Evolutionary conservation across 768 basidiomycete species (phyloP).

Genomic region (Leccinum ochraceum): DNA sequence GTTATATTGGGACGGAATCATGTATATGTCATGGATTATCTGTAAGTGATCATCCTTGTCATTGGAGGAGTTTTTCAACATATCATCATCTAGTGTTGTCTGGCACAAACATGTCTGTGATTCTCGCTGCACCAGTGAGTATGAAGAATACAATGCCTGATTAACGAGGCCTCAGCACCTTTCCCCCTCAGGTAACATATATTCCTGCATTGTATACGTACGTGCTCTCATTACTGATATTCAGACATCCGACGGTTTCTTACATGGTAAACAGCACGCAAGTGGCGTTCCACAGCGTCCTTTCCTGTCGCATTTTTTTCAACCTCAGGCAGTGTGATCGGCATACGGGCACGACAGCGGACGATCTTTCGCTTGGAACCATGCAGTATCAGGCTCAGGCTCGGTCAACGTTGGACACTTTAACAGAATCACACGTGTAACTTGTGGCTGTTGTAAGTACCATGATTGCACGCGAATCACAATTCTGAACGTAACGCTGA

Average conservation of each 20-base stretch:
- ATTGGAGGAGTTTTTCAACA: too few species aligned
- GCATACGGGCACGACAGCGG: neutral
- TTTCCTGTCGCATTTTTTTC: too few species aligned
- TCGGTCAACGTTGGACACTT: neutral
- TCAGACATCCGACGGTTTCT: too few species aligned
- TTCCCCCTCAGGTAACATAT: slow-evolving; percentile 12
- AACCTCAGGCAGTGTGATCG: slow-evolving; percentile 12
- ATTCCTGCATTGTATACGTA: slow-evolving; percentile 23
- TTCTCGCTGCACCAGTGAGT: slow-evolving; percentile 16
- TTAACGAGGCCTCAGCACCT: neutral
- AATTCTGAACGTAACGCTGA: too few species aligned
- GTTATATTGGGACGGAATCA: too few species aligned
- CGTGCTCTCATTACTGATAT: slow-evolving; percentile 4
- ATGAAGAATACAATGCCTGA: neutral
- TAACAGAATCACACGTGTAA: neutral
- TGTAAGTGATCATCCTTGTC: too few species aligned
- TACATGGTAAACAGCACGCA: too few species aligned
- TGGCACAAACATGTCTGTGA: too few species aligned
- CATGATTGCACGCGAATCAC: too few species aligned
- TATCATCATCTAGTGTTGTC: too few species aligned
- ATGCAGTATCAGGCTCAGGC: slow-evolving; percentile 2
- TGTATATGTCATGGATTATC: neutral
- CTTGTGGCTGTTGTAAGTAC: too few species aligned
- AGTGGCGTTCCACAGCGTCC: too few species aligned
- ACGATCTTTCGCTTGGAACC: slow-evolving; percentile 2